A percentile compares a stretch with the other conserved stretches of the same genome.
These are phyloP conservation scores for Candida sanyaensis DNA, from an alignment of 1,139 yeast genomes.

Conservation along the genomic window DNA sequence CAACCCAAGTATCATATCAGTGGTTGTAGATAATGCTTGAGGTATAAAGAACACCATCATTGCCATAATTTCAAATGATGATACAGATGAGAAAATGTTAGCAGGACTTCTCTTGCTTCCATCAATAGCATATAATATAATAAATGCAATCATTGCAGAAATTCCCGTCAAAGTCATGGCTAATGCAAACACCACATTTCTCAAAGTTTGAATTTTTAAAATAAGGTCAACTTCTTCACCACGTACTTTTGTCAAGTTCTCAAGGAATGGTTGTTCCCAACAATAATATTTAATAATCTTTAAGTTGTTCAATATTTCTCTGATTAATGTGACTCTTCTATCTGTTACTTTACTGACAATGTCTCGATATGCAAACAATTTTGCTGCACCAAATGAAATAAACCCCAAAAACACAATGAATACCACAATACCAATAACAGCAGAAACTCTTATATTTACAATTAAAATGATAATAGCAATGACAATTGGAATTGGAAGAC, in stretches of 20 bases:
- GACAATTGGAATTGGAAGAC: constrained; percentile 32
- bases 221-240: constrained; percentile 50
- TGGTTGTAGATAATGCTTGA: too few species aligned
- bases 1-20: too few species aligned
- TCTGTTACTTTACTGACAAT: constrained; percentile 34
- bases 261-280: constrained; percentile 67
- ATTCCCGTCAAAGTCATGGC: constrained; percentile 63
- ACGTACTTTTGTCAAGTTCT: constrained; percentile 49
- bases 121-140: constrained; percentile 58
- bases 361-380: constrained; percentile 28
- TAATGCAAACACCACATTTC: constrained; percentile 61
- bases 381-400: constrained; percentile 24
- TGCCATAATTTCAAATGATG: constrained; percentile 70
- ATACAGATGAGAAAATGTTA: constrained; percentile 74
- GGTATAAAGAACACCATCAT: too few species aligned
- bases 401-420: constrained; percentile 26
- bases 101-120: constrained; percentile 58
- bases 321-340: constrained; percentile 31
- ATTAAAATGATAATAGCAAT: constrained; percentile 34
- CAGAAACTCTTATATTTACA: constrained; percentile 35
- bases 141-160: constrained; percentile 73
- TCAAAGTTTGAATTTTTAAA: constrained; percentile 50
- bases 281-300: constrained; percentile 46
- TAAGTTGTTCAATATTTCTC: constrained; percentile 37
- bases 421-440: constrained; percentile 37